Percentiles rank a stretch among this genome's conserved stretches.
phyloP scores from a whole-genome alignment of 371 early-diverging fungal species.

The Apophysomyces ossiformis region DNA sequence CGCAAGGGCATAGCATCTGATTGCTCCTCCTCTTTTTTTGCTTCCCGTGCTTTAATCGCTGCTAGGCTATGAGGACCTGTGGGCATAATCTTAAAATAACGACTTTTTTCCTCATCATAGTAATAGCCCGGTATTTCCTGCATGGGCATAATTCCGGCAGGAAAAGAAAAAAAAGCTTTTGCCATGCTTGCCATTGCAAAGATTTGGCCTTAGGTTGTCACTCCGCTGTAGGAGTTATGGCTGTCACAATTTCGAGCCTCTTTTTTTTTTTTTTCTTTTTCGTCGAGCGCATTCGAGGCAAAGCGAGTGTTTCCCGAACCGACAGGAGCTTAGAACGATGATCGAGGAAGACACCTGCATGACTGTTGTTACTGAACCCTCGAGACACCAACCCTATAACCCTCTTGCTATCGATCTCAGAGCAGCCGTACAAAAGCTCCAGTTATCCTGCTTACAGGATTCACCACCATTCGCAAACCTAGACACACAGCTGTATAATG shows the following conservation, averaged over 20 bases:
- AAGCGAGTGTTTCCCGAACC: not conserved
- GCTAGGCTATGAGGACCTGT: conserved; percentile 31
- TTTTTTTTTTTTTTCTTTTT: conserved; percentile 5
- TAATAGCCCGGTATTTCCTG: conserved; percentile 60
- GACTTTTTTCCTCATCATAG: conserved; percentile 53
- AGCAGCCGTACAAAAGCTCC: conserved; percentile 30
- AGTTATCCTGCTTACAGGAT: conserved; percentile 18
- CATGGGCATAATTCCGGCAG: not conserved
- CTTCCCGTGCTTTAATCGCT: conserved; percentile 12
- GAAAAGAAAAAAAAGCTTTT: no score
- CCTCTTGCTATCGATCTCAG: conserved; percentile 42
- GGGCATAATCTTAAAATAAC: conserved; percentile 55
- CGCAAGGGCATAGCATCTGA: not conserved
- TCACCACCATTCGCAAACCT: conserved; percentile 6
- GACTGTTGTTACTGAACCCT: conserved; percentile 7
- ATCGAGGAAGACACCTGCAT: conserved; percentile 15
- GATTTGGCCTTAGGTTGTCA: no score
- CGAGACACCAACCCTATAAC: conserved; percentile 28
- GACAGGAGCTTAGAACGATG: conserved; percentile 5
- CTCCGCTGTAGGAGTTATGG: conserved; percentile 2
- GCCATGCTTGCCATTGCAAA: no score
- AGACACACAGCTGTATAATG: conserved; percentile 18
- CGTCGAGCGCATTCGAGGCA: not conserved
- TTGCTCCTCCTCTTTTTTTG: conserved; percentile 1
- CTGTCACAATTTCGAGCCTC: not conserved